A percentile compares a stretch with the other conserved stretches of the same genome.
These are phyloP conservation scores for Sphaerulina vaccinii DNA, from an alignment of 2,329 filamentous ascomycete genomes.

Conservation along the genomic window DNA sequence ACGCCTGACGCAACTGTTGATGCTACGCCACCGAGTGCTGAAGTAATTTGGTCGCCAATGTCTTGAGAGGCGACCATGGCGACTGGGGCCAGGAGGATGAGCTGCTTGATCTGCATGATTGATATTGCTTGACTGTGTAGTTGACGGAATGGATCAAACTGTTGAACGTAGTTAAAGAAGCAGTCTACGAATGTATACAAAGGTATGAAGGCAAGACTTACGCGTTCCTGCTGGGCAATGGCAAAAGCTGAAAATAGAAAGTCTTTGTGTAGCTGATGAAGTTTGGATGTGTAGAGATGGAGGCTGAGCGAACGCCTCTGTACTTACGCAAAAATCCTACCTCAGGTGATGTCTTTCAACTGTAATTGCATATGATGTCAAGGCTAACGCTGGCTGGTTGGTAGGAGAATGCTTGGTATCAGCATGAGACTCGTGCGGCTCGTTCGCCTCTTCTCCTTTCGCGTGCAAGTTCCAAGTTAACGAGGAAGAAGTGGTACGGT, in stretches of 20 bases:
- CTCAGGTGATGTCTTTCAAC: neutral
- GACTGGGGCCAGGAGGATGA: conserved; percentile 25
- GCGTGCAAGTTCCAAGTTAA: too few relatives aligned
- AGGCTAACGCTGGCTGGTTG: neutral
- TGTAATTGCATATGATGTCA: neutral
- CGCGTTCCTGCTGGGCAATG: conserved; percentile 8
- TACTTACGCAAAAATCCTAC: neutral
- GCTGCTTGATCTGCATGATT: conserved; percentile 27
- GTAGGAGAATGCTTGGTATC: too few relatives aligned
- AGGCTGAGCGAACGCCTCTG: neutral
- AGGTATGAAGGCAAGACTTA: neutral
- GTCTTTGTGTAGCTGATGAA: neutral
- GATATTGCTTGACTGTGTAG: neutral
- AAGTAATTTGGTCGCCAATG: conserved; percentile 17
- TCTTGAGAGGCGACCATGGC: conserved; percentile 24
- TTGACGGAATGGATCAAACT: too few relatives aligned
- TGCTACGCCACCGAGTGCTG: conserved; percentile 16
- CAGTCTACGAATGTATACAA: conserved; percentile 3
- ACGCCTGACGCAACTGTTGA: conserved; percentile 10
- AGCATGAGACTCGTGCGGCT: too few relatives aligned
- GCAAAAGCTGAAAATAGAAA: conserved; percentile 12
- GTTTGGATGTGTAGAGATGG: too few relatives aligned
- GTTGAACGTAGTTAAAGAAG: neutral
- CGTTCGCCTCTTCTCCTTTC: too few relatives aligned
- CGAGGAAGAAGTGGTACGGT: neutral